A percentile compares a stretch with the other conserved stretches of the same genome.
Conservation (phyloP, 2,329 filamentous ascomycete species). For the Daldinia sp. region DNA sequence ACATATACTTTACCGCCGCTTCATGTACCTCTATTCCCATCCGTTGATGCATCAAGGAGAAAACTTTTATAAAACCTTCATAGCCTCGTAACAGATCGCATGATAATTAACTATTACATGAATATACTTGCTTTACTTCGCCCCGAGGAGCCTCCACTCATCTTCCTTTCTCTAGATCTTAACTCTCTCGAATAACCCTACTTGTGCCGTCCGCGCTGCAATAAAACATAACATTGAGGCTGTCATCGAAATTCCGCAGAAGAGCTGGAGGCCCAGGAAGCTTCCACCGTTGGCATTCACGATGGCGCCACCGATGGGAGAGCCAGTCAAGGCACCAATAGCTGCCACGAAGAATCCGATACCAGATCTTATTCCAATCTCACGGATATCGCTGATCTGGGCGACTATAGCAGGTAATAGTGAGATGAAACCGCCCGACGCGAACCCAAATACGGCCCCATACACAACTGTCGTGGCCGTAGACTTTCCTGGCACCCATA, state of each 20-base stretch:
- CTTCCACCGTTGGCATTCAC: slow-evolving; percentile 59
- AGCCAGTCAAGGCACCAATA: slow-evolving; percentile 71
- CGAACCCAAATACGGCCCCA: slow-evolving; percentile 69
- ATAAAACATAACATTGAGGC: slow-evolving; percentile 40
- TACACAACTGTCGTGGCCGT: slow-evolving; percentile 67
- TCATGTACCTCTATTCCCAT: too few species aligned
- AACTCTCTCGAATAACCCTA: slow-evolving; percentile 37
- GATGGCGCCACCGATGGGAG: slow-evolving; percentile 72
- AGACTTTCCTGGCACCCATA: slow-evolving; percentile 54
- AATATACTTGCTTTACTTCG: too few species aligned
- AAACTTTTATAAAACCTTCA: too few species aligned
- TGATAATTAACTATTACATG: too few species aligned
- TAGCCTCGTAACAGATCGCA: too few species aligned
- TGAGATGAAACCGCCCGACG: slow-evolving; percentile 69
- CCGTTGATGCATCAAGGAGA: too few species aligned
- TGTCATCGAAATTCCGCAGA: slow-evolving; percentile 62
- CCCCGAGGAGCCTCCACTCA: too few species aligned
- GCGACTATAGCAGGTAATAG: slow-evolving; percentile 70
- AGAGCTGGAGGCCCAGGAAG: slow-evolving; percentile 70
- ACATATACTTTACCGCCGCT: too few species aligned
- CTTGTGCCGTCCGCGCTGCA: slow-evolving; percentile 39
- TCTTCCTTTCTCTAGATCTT: slow-evolving; percentile 28
- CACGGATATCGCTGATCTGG: slow-evolving; percentile 73
- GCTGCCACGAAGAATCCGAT: slow-evolving; percentile 68
- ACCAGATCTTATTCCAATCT: slow-evolving; percentile 75